Conservation (phyloP, 345 rosid genomes). For the Eucalyptus microcorys region DNA sequence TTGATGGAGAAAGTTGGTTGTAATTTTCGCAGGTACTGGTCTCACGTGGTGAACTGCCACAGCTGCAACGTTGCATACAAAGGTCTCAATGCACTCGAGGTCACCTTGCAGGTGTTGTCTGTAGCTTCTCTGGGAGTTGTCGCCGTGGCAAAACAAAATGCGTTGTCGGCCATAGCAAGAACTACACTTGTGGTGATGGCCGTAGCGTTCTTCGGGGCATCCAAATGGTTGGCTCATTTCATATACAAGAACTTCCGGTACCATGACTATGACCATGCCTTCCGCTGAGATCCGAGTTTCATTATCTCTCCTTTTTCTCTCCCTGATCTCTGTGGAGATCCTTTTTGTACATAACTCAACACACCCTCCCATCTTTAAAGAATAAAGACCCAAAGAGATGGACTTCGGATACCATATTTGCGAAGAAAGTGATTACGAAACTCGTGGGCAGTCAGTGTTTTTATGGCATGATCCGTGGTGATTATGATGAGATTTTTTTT, state of each 20-base stretch:
- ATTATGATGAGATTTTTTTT: background rate
- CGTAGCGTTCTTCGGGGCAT: slow-evolving; percentile 48
- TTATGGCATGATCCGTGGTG: background rate
- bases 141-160: slow-evolving; percentile 34
- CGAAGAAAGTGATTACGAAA: background rate
- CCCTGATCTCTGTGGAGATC: background rate
- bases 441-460: background rate
- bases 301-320: background rate
- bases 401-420: background rate
- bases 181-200: slow-evolving; percentile 26
- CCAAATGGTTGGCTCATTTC: slow-evolving; percentile 68
- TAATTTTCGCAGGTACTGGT: slow-evolving; percentile 47
- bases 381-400: background rate
- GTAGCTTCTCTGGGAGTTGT: slow-evolving; percentile 38
- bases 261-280: slow-evolving; percentile 74
- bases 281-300: slow-evolving; percentile 12
- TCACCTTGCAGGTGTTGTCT: slow-evolving; percentile 40
- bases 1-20: background rate
- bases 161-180: slow-evolving; percentile 30
- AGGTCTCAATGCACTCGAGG: slow-evolving; percentile 45
- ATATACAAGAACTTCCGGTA: slow-evolving; percentile 56
- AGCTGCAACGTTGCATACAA: slow-evolving; percentile 63
- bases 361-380: background rate
- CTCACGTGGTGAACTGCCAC: slow-evolving; percentile 74
- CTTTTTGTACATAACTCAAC: background rate